Conservation (phyloP, 108 stramenopile species). For the Nitzschia sp. region DNA sequence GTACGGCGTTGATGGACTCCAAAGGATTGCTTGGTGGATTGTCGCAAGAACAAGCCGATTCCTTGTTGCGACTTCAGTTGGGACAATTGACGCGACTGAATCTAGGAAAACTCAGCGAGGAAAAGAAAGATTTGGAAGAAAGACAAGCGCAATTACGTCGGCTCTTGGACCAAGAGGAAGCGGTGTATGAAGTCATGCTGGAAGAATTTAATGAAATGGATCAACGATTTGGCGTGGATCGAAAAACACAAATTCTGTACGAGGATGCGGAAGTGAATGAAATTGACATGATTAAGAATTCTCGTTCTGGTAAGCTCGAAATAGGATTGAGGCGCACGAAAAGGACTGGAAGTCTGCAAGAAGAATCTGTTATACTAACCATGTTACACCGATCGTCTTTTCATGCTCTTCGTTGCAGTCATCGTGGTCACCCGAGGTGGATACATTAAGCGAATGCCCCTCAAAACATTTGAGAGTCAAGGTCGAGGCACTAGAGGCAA, state of each 20-base stretch:
- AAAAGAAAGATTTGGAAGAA: conserved; percentile 61
- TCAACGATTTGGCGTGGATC: conserved; percentile 78
- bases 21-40: conserved; percentile 39
- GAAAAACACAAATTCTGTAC: conserved; percentile 79
- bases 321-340: too few species aligned
- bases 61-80: conserved; percentile 87
- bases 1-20: conserved; percentile 56
- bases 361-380: not conserved
- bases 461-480: conserved; percentile 91
- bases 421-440: conserved; percentile 92
- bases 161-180: conserved; percentile 66
- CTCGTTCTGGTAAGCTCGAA: conserved; percentile 55
- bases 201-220: conserved; percentile 75
- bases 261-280: conserved; percentile 85
- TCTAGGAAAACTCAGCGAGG: conserved; percentile 78
- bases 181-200: conserved; percentile 82
- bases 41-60: conserved; percentile 86
- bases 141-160: conserved; percentile 45
- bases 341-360: not conserved
- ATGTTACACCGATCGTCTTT: too few species aligned
- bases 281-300: conserved; percentile 88
- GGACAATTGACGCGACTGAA: conserved; percentile 92
- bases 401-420: conserved; percentile 53
- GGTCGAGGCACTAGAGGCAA: conserved; percentile 84
- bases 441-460: conserved; percentile 96